Evolutionary conservation across 108 stramenopile genomes (phyloP), one percentile per base, ranked within the genome.

Genomic region (Craspedostauros australis): DNA sequence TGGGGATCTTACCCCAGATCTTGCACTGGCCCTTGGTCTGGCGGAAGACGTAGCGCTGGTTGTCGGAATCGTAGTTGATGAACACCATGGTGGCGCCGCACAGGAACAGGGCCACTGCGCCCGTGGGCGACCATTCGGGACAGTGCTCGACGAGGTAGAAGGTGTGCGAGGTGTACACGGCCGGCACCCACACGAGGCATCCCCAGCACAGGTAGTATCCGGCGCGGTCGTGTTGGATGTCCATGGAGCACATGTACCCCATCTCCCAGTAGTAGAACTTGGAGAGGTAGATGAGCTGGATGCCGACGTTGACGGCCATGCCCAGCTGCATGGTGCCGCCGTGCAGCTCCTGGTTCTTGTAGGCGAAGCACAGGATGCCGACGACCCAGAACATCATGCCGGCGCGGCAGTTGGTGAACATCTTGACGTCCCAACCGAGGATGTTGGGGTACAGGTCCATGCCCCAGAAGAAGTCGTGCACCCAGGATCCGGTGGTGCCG

Each of bases 191-290:
- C 0, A 98, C 97, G 38, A 98, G 71, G 61, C 99, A 99, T 48
- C 99, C 99, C 97, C 97, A 99, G 59, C 91, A 91, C 43, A 98
- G 79, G 59, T 99, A 94, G 60, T 95, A 97, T 88, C 73, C 78
- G 44, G 75, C 75, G 20, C 80, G 73, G 49, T 77, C 76, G 21
- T 61, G 58, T 55, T 82, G 81, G 50, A 95, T 99, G 60, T 98
- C 99, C 75, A 99, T 99, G 47, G 91, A 89, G 53, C 95, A 84
- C 94, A 98, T 92, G 92, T 99, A 99, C 55, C 99, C 99, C 88
- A 91, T 96, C 67, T 99, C 99, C 99, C 99, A 99, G 25, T 69
- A 59, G 73, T 93, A 98, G 84, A 99, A 99, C 72, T 99, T 99
- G 78, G 82, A 77, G 21, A 98, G 46, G 83, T 99, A 99, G 26